These are phyloP conservation scores for Populus trichocarpa DNA, from an alignment of 441 rosid species.

Conservation along the genomic window DNA sequence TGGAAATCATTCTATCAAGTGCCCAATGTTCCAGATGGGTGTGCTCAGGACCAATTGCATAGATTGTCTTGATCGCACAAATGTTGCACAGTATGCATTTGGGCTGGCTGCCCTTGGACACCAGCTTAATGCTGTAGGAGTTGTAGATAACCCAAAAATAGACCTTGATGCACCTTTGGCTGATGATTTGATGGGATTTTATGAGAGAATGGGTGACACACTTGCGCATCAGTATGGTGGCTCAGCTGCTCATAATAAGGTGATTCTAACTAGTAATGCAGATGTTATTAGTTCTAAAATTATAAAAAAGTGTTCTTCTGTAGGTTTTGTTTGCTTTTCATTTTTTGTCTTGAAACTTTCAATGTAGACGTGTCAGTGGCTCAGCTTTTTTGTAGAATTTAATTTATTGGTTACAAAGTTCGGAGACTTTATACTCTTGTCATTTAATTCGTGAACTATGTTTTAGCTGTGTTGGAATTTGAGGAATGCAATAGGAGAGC, in stretches of 20 bases:
- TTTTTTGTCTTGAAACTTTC: neutral
- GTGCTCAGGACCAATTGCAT: constrained; percentile 97
- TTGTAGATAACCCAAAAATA: constrained; percentile 58
- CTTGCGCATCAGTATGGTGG: constrained; percentile 99
- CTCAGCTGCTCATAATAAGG: constrained; percentile 99
- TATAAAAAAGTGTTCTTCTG: constrained; percentile 5
- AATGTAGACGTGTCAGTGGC: neutral
- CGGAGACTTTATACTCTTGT: neutral
- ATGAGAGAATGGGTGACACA: constrained; percentile 99
- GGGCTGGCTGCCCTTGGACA: constrained; percentile 94
- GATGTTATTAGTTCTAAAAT: constrained; percentile 3
- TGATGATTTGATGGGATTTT: constrained; percentile 75
- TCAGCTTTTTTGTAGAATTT: neutral
- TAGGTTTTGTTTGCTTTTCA: constrained; percentile 5
- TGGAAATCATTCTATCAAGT: constrained; percentile 52
- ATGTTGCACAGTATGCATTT: constrained; percentile 98
- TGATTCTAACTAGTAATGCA: constrained; percentile 22
- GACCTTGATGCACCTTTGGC: constrained; percentile 86
- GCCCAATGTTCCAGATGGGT: constrained; percentile 68
- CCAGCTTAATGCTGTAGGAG: constrained; percentile 83
- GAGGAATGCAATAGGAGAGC: neutral
- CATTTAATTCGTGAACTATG: neutral
- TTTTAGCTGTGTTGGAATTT: neutral
- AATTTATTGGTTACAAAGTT: neutral
- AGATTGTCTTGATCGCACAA: constrained; percentile 98